Evolutionary conservation across 2,329 filamentous ascomycete genomes (phyloP), one percentile per base, ranked within the genome.

Genomic region (Aotearoamyces nothofagi): DNA sequence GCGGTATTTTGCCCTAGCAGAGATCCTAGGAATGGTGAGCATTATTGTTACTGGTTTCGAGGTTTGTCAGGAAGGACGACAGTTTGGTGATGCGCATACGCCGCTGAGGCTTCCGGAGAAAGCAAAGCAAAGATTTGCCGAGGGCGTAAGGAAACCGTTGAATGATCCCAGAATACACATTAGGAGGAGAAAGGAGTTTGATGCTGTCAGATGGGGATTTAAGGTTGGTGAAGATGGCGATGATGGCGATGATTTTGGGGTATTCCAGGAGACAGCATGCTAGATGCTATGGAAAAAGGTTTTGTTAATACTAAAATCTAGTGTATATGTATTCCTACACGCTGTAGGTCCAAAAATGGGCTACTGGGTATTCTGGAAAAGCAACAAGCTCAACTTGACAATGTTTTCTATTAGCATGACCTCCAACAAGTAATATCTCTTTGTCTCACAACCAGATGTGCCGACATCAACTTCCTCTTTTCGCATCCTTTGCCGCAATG

Each of bases 1-100:
- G 0, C 43, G 52, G 4, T 46, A 55, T 38, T 54, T 56, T 22
- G 54, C 53, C 3, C 53, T 45, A 39, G 49, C 50, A 22, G 52
- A 56, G 39, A 53, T 55, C 12, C 33, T 56, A 10, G 43, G 44
- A 9, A 40, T 54, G 13, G 46, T 52, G 8, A 45, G 47, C 4
- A 33, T 48, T 9, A 33, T 52, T 9, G 34, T 54, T 3, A 24
- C 49, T 17, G 46, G 45, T 15, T 54, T 53, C 17, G 51, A 54
- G 29, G 25, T 40, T 13, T 11, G 14, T 16, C 19, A 20, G 4
- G 22, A 26, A 11, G 33, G 10, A 8, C 24, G 16, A 11, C 33
- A 37, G n/a, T 9, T 12, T 30, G 36, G 33, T 5, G 28, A 24
- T 3, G n/a, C 36, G 22, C 31, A 35, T n/a, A 26, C 31, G 14